Evolutionary conservation across 2,329 filamentous ascomycete genomes (phyloP), one percentile per base, ranked within the genome.

Genomic region (Beauveria scarabaeidicola): DNA sequence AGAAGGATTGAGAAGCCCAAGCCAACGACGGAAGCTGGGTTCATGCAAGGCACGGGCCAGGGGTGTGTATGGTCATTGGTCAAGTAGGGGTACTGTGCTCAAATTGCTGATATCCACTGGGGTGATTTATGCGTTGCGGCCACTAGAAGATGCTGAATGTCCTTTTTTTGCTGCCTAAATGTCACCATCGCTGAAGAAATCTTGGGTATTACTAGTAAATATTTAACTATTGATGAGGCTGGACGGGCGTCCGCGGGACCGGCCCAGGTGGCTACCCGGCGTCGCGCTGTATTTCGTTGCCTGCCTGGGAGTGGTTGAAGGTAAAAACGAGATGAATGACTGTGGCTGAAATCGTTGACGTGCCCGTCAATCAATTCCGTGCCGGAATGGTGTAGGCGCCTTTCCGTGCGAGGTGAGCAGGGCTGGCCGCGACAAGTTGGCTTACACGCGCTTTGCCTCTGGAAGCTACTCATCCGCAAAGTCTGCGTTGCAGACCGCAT

Each of bases 1-100:
- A n/a, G 44, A 44, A 54, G 23, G 23, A 54, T 10, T 17, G 36
- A 13, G 47, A 15, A 47, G 23, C 8, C 47, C 47, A 32, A 21
- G 40, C 10, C 27, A 41, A 53, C 21, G 21, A 11, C 23, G 17
- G 25, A 25, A 32, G 52, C 44, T 41, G 17, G 15, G 52, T 46
- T 54, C 52, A 56, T 56, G 53, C 53, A 48, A 56, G 43, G 53
- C 53, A 56, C 43, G 43, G 43, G 43, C 43, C 43, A 56, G 43
- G 53, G 32, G 32, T 36, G 53, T 38, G 53, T 48, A 27, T 55
- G 27, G n/a, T n/a, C n/a, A n/a, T n/a, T n/a, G n/a, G n/a, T n/a
- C n/a, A n/a, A n/a, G n/a, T n/a, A n/a, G n/a, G n/a, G n/a, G n/a
- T n/a, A n/a, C n/a, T n/a, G 13, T 32, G 27, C 11, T 46, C 15